Conservation (phyloP, 139 green algal genomes). For the Coccomyxa sp. region DNA sequence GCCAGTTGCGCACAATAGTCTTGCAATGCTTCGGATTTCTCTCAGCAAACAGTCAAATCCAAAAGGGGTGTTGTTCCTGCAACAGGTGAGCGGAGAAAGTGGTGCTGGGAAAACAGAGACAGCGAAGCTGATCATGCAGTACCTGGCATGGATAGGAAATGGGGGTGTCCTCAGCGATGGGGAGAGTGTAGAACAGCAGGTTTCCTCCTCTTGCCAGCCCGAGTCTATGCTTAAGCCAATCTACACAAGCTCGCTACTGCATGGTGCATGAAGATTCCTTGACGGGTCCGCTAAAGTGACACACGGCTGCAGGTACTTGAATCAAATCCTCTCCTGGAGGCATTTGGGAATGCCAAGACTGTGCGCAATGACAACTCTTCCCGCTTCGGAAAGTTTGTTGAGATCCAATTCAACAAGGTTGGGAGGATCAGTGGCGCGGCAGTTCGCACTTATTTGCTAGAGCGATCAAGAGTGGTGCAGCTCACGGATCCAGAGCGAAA, state of each 20-base stretch:
- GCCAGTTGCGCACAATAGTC: too few species aligned
- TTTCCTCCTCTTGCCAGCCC: constrained; percentile 5
- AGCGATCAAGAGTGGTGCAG: constrained; percentile 88
- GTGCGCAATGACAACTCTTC: constrained; percentile 97
- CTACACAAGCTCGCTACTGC: too few species aligned
- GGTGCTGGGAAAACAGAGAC: constrained; percentile 99
- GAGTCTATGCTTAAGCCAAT: neutral
- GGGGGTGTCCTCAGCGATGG: neutral
- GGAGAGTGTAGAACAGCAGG: constrained; percentile 74
- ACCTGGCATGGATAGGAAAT: constrained; percentile 79
- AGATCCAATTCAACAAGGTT: constrained; percentile 93
- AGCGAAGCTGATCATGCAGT: constrained; percentile 98
- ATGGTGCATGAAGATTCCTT: too few species aligned
- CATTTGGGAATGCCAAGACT: constrained; percentile 99
- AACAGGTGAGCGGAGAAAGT: constrained; percentile 87
- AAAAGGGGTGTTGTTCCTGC: neutral
- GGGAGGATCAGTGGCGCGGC: constrained; percentile 82
- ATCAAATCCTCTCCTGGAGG: constrained; percentile 96
- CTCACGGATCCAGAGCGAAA: constrained; percentile 95
- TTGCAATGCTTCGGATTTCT: too few species aligned
- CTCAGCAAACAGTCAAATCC: neutral
- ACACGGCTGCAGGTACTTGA: constrained; percentile 73
- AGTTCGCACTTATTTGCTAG: constrained; percentile 96
- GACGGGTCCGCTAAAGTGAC: too few species aligned
- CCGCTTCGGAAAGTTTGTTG: constrained; percentile 98